Percentiles rank a stretch among this genome's conserved stretches.
Evolutionary conservation across 257 asterid genomes (phyloP).

Genomic region (Eucommia ulmoides): DNA sequence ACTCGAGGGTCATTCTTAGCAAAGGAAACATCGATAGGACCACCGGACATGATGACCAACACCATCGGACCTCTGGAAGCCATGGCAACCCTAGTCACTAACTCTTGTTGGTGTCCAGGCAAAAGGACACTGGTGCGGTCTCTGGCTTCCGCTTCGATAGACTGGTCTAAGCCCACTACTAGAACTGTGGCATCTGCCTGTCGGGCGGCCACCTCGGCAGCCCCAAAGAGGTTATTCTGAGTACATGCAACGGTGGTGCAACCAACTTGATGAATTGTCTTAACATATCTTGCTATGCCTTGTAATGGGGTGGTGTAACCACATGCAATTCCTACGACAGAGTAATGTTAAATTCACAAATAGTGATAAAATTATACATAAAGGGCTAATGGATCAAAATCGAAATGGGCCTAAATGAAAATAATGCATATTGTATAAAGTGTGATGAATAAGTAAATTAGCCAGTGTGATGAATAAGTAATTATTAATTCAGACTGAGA

Average conservation of each 20-base stretch:
- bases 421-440: too few relatives aligned
- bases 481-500: too few relatives aligned
- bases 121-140: constrained; percentile 59
- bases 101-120: constrained; percentile 82
- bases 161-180: constrained; percentile 67
- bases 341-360: too few relatives aligned
- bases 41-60: constrained; percentile 70
- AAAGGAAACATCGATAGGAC: constrained; percentile 74
- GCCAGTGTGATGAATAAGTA: too few relatives aligned
- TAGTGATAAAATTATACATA: too few relatives aligned
- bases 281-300: constrained; percentile 60
- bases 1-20: constrained; percentile 64
- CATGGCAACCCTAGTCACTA: constrained; percentile 60
- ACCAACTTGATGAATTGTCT: constrained; percentile 48
- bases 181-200: constrained; percentile 65
- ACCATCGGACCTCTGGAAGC: constrained; percentile 73
- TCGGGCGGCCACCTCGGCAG: constrained; percentile 61
- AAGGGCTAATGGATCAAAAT: too few relatives aligned
- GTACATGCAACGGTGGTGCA: constrained; percentile 41
- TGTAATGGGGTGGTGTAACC: constrained; percentile 59
- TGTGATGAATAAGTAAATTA: too few relatives aligned
- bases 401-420: too few relatives aligned
- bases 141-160: constrained; percentile 53
- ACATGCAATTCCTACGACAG: constrained; percentile 48
- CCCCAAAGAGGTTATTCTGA: constrained; percentile 28